Percentiles rank a stretch among this genome's conserved stretches.
These are phyloP conservation scores for Peronospora farinosa DNA, from an alignment of 352 stramenopile species.

Conservation along the genomic window DNA sequence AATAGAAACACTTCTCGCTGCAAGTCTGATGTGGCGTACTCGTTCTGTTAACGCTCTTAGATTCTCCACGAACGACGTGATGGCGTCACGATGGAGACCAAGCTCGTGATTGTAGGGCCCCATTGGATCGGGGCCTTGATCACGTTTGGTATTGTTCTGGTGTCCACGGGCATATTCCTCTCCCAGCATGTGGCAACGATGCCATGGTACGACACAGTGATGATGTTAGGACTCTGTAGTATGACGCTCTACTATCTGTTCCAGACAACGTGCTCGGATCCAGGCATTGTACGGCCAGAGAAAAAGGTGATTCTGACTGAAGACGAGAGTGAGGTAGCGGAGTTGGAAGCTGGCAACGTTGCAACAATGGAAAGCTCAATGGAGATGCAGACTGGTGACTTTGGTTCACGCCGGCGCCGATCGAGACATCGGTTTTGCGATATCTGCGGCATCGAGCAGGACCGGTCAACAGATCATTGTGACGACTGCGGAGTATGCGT, in stretches of 20 bases:
- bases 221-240: slow-evolving; percentile 50
- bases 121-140: slow-evolving; percentile 79
- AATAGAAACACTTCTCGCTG: not conserved
- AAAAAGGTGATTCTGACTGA: slow-evolving; percentile 17
- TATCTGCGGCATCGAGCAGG: slow-evolving; percentile 58
- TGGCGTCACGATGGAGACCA: slow-evolving; percentile 23
- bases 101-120: slow-evolving; percentile 56
- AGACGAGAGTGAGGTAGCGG: slow-evolving; percentile 17
- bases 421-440: slow-evolving; percentile 49
- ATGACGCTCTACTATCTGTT: slow-evolving; percentile 68
- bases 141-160: slow-evolving; percentile 56
- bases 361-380: not conserved
- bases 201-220: slow-evolving; percentile 48
- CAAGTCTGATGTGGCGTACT: slow-evolving; percentile 11
- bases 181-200: slow-evolving; percentile 43
- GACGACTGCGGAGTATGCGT: slow-evolving; percentile 91
- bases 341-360: slow-evolving; percentile 20
- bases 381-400: slow-evolving; percentile 4
- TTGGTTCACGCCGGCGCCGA: slow-evolving; percentile 7
- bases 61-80: slow-evolving; percentile 45
- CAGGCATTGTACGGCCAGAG: slow-evolving; percentile 45
- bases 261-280: slow-evolving; percentile 64
- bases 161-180: slow-evolving; percentile 55
- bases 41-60: slow-evolving; percentile 17
- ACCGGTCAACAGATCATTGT: slow-evolving; percentile 80